Evolutionary conservation across 768 basidiomycete genomes (phyloP).

Genomic region (Collybiopsis luxurians): DNA sequence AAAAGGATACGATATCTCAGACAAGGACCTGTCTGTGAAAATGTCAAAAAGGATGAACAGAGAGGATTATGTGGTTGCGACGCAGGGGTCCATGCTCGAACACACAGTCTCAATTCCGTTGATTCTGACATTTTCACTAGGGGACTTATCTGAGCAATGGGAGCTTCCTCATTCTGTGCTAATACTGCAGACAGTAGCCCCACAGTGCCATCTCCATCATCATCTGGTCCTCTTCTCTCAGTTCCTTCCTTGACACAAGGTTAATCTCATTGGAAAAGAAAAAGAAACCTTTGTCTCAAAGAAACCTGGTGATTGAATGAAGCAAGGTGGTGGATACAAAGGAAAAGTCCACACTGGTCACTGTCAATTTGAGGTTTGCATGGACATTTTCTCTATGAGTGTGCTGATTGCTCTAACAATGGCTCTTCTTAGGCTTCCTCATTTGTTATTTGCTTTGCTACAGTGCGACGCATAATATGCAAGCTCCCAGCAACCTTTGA

Average conservation of each 20-base stretch:
- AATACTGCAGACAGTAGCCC: conserved; percentile 12
- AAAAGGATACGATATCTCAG: conserved; percentile 54
- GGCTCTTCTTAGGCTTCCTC: too few species aligned
- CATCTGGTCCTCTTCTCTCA: not conserved
- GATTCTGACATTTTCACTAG: conserved; percentile 1
- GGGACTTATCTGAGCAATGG: conserved; percentile 56
- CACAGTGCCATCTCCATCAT: not conserved
- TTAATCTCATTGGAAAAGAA: not conserved
- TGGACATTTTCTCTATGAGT: too few species aligned
- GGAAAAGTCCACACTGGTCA: too few species aligned
- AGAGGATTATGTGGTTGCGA: conserved; percentile 69
- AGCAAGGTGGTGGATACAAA: too few species aligned
- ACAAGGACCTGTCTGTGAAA: conserved; percentile 64
- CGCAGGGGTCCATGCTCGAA: conserved; percentile 52
- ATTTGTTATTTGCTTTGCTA: too few species aligned
- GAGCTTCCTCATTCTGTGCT: conserved; percentile 40
- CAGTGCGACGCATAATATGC: too few species aligned
- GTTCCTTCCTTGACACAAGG: not conserved
- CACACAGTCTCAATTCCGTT: not conserved
- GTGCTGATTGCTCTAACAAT: too few species aligned
- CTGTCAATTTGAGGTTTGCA: too few species aligned
- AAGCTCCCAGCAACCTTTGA: too few species aligned
- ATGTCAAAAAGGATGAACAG: conserved; percentile 57
- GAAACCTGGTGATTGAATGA: not conserved
- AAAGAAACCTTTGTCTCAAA: conserved; percentile 8